phyloP scores from a whole-genome alignment of 2,329 filamentous ascomycete species.

The Xylariales sp. region DNA sequence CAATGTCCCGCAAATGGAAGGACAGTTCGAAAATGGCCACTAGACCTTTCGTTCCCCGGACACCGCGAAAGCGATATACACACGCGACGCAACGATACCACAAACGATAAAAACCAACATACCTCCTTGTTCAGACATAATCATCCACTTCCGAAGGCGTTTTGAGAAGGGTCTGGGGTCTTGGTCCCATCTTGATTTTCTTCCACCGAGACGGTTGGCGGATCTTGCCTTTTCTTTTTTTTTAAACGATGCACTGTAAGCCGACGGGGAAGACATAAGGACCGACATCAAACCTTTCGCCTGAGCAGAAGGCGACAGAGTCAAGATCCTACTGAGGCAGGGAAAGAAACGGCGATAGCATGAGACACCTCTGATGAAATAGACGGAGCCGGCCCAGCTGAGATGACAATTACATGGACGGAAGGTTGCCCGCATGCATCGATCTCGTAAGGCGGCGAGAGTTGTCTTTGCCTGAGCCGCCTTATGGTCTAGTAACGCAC shows the following conservation, averaged over 20 bases:
- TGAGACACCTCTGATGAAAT: background rate
- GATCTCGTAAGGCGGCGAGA: no score
- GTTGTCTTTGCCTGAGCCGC: no score
- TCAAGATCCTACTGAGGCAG: conserved; percentile 2
- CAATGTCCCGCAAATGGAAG: conserved; percentile 13
- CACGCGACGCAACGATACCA: conserved; percentile 5
- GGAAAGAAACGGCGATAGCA: background rate
- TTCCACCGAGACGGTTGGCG: background rate
- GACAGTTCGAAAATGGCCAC: conserved; percentile 8
- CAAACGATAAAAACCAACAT: no score
- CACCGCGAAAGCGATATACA: no score
- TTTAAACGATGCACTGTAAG: conserved; percentile 5
- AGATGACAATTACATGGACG: no score
- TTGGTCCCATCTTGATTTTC: background rate
- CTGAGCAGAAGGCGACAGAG: background rate
- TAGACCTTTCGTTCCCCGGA: no score
- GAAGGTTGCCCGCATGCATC: no score
- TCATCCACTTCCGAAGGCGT: conserved; percentile 5
- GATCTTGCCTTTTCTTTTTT: conserved; percentile 5
- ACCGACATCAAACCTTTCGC: background rate
- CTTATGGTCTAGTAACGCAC: no score
- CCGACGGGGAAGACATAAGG: conserved; percentile 1
- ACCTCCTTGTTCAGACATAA: conserved; percentile 4
- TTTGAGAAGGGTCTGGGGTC: conserved; percentile 3
- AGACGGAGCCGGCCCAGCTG: no score